phyloP scores from a whole-genome alignment of 106 monocot genomes.

The Apostasia ramifera region DNA sequence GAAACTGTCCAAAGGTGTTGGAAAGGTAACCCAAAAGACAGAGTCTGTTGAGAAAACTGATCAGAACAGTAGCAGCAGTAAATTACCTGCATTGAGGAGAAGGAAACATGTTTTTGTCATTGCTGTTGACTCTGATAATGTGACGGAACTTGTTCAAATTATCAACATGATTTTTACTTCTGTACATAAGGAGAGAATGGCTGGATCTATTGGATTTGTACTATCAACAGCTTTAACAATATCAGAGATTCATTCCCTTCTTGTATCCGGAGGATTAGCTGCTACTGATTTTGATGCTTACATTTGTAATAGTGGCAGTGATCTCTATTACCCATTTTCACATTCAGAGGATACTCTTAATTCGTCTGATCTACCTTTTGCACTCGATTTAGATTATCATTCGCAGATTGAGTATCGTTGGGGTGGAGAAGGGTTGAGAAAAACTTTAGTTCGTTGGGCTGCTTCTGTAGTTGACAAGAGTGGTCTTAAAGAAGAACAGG shows the following conservation, averaged over 20 bases:
- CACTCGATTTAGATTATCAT: slow-evolving; percentile 80
- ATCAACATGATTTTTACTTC: slow-evolving; percentile 49
- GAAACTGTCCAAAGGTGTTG: slow-evolving; percentile 44
- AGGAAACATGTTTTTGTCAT: slow-evolving; percentile 78
- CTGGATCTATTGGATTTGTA: slow-evolving; percentile 63
- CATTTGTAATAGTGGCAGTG: slow-evolving; percentile 92
- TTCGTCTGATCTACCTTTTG: slow-evolving; percentile 65
- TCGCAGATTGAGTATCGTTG: slow-evolving; percentile 92
- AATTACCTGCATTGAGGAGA: slow-evolving; percentile 59
- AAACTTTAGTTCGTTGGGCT: slow-evolving; percentile 90
- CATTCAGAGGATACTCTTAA: slow-evolving; percentile 48
- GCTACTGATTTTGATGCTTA: slow-evolving; percentile 92
- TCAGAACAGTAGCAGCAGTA: slow-evolving; percentile 24
- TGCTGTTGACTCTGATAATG: slow-evolving; percentile 58
- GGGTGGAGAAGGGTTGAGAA: slow-evolving; percentile 94
- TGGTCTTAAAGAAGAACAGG: slow-evolving; percentile 46
- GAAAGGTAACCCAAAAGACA: slow-evolving; percentile 29
- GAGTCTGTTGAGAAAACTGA: slow-evolving; percentile 39
- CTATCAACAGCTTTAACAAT: slow-evolving; percentile 74
- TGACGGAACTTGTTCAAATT: slow-evolving; percentile 37
- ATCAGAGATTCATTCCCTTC: slow-evolving; percentile 59
- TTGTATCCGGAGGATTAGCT: slow-evolving; percentile 45
- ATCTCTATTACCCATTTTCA: slow-evolving; percentile 78
- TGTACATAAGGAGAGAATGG: slow-evolving; percentile 23
- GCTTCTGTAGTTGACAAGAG: slow-evolving; percentile 49